Evolutionary conservation across 2,329 filamentous ascomycete genomes (phyloP), one percentile per base, ranked within the genome.

Genomic region (Sporothrix mexicana): DNA sequence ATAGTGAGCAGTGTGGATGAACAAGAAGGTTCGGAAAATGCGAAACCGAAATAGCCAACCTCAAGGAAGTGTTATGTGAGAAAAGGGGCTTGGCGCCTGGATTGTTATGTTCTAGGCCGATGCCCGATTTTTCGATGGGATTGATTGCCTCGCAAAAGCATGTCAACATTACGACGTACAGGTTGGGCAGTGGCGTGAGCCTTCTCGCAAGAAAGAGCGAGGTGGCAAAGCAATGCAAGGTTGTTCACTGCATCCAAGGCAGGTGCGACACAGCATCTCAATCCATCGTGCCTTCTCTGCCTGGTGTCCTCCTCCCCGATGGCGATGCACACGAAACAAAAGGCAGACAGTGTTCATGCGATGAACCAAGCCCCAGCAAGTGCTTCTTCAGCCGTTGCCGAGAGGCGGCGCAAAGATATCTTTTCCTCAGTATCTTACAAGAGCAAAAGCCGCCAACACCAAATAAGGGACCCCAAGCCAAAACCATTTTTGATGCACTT

Each of bases 401-500:
- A 49, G 12, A 49, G 10, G 47, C 47, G 13, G 47, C 30, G 30
- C 7, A 55, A 23, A 55, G 51, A 55, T 55, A 25, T 3, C 51
- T 23, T 12, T 10, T 23, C 20, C 23, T 23, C 3, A 5, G 47
- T 51, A n/a, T 51, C 13, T 17, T 51, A 20, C 51, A 53, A 55
- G 12, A 30, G 20, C 30, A 17, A 30, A 8, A 57, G 12, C 45
- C 62, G 43, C 62, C 62, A 51, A 25, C 13, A 43, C 62, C 62
- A 49, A 67, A 67, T 30, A 64, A 64, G 61, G n/a, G 61, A 62
- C 64, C 67, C 57, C 53, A 57, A 47, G 30, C 20, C 36, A 13
- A 47, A 61, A 43, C n/a, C 41, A 30, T n/a, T 57, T 72, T 49
- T 68, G 23, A 47, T 69, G 45, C 66, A 55, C 59, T 47, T 51